Percentiles rank a stretch among this genome's conserved stretches.
Evolutionary conservation across 2,329 filamentous ascomycete genomes (phyloP).

Genomic region (Penicillium sp.): DNA sequence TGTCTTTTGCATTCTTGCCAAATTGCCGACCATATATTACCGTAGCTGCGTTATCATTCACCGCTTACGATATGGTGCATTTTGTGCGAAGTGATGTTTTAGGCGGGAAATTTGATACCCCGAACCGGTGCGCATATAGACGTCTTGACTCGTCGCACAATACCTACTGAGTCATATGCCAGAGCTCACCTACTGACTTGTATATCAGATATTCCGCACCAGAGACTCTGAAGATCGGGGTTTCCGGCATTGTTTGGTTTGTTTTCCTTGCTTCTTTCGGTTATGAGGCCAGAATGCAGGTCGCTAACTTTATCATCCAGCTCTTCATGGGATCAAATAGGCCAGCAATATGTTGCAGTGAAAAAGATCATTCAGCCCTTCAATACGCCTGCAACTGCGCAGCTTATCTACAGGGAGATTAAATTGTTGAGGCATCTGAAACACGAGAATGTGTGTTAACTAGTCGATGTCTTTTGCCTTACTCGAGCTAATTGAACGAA

Average conservation of each 20-base stretch:
- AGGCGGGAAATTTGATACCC: background rate
- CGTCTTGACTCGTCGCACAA: too few species aligned
- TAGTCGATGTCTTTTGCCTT: background rate
- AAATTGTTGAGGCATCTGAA: conserved; percentile 93
- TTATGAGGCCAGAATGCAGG: background rate
- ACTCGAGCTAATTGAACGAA: conserved; percentile 20
- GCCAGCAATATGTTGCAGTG: conserved; percentile 88
- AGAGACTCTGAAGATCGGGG: background rate
- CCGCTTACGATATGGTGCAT: background rate
- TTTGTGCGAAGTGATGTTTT: background rate
- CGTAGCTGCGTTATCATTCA: background rate
- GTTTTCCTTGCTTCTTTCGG: background rate
- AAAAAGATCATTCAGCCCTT: conserved; percentile 99
- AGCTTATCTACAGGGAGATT: conserved; percentile 92
- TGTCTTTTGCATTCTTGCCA: too few species aligned
- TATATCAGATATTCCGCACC: background rate
- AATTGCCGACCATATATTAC: too few species aligned
- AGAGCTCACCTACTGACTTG: background rate
- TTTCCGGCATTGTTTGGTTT: conserved; percentile 2
- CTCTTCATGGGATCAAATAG: conserved; percentile 94
- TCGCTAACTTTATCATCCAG: conserved; percentile 45
- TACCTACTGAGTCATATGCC: background rate
- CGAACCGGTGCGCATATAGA: background rate
- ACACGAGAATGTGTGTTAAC: conserved; percentile 78
- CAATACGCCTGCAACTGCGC: conserved; percentile 91